These are phyloP conservation scores for Ganoderma resinaceum DNA, from an alignment of 1,284 basidiomycete genomes.

Conservation along the genomic window DNA sequence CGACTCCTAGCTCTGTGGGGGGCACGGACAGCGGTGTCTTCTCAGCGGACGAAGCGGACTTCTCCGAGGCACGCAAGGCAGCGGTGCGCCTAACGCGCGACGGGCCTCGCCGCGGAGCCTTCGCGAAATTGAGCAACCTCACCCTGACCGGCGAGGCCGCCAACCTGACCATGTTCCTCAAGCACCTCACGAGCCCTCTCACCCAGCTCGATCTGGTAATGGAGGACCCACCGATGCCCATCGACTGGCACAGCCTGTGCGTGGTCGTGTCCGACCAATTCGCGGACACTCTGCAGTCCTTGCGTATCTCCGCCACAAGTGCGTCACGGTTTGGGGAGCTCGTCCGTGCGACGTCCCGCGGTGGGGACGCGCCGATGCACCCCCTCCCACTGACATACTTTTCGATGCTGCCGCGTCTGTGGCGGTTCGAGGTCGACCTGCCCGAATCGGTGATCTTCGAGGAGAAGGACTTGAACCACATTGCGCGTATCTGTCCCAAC, in stretches of 20 bases:
- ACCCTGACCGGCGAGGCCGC: conserved; percentile 72
- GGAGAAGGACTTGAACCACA: conserved; percentile 59
- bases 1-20: conserved; percentile 70
- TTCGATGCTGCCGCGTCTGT: conserved; percentile 57
- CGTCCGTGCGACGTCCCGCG: conserved; percentile 68
- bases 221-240: conserved; percentile 75
- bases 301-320: conserved; percentile 66
- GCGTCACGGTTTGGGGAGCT: conserved; percentile 72
- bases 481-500: conserved; percentile 68
- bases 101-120: conserved; percentile 51
- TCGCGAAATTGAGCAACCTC: conserved; percentile 62
- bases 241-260: conserved; percentile 76
- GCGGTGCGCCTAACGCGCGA: conserved; percentile 64
- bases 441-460: conserved; percentile 74
- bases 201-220: conserved; percentile 72
- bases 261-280: conserved; percentile 67
- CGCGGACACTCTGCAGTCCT: conserved; percentile 59
- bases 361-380: conserved; percentile 49
- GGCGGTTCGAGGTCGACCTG: conserved; percentile 74
- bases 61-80: conserved; percentile 72
- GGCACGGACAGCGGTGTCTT: conserved; percentile 77
- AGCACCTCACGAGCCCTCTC: conserved; percentile 66
- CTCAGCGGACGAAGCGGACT: conserved; percentile 76
- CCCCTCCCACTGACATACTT: conserved; percentile 68
- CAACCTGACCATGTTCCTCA: conserved; percentile 73